Evolutionary conservation across 2,329 filamentous ascomycete species (phyloP).

Genomic region (Colletotrichum musae): DNA sequence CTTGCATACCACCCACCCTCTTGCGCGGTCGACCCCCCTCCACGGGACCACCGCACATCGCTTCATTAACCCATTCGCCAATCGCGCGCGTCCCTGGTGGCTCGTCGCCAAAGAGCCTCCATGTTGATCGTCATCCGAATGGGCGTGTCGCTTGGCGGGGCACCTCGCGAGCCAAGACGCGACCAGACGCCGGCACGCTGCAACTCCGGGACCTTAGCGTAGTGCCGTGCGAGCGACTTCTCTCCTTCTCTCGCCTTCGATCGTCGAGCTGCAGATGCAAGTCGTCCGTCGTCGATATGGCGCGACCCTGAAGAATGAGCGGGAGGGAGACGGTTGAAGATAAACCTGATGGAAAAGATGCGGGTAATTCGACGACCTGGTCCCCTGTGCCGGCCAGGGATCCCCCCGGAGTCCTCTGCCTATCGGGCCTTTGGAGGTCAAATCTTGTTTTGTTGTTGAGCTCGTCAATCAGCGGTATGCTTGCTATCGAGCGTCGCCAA

Average conservation of each 20-base stretch:
- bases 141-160: conserved; percentile 30
- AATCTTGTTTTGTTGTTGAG: conserved; percentile 30
- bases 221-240: conserved; percentile 4
- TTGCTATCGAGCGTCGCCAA: conserved; percentile 3
- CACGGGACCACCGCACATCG: conserved; percentile 1
- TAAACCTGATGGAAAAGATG: not conserved
- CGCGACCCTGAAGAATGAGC: not conserved
- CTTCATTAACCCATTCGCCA: conserved; percentile 28
- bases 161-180: not conserved
- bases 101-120: not conserved
- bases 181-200: conserved; percentile 8
- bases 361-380: conserved; percentile 13
- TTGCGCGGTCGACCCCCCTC: conserved; percentile 1
- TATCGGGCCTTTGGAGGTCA: conserved; percentile 31
- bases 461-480: conserved; percentile 1
- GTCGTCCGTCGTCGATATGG: not conserved
- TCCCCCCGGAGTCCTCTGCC: conserved; percentile 6
- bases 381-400: not conserved
- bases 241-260: not conserved
- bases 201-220: not conserved
- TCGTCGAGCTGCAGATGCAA: conserved; percentile 1
- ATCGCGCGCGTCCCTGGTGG: conserved; percentile 14
- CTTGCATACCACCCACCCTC: conserved; percentile 32
- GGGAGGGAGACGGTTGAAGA: not conserved
- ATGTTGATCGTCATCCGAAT: conserved; percentile 17